These are phyloP conservation scores for Daedalea quercina DNA, from an alignment of 768 basidiomycete species.

Conservation along the genomic window DNA sequence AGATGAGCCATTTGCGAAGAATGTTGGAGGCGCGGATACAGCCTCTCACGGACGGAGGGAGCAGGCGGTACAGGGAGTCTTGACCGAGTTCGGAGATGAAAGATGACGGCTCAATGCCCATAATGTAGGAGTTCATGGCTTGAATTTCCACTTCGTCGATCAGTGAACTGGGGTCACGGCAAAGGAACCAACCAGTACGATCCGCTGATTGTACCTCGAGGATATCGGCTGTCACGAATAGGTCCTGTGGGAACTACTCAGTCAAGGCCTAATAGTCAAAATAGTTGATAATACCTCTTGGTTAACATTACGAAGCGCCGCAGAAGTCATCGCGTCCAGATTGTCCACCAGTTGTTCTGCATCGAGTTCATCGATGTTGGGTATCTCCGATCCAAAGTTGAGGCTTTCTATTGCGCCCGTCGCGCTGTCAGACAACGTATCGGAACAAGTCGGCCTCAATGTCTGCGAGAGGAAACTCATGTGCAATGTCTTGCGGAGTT, in stretches of 20 bases:
- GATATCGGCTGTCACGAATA: conserved; percentile 70
- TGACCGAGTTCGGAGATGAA: conserved; percentile 65
- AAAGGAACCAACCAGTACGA: conserved; percentile 71
- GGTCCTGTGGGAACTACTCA: conserved; percentile 42
- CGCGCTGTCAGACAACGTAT: conserved; percentile 3
- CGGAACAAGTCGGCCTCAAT: conserved; percentile 40
- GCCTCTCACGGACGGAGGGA: conserved; percentile 70
- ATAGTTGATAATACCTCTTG: conserved; percentile 53
- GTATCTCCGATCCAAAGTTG: conserved; percentile 17
- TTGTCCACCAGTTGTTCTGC: conserved; percentile 63
- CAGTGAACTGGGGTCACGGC: conserved; percentile 43
- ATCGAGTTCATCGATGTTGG: conserved; percentile 21
- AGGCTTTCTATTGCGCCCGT: not conserved
- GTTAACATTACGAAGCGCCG: conserved; percentile 69
- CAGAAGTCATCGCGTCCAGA: conserved; percentile 68
- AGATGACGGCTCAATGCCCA: conserved; percentile 65
- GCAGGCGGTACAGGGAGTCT: conserved; percentile 64
- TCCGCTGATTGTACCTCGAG: conserved; percentile 79
- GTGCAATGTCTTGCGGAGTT: conserved; percentile 35
- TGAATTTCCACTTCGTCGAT: conserved; percentile 74
- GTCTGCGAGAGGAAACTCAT: conserved; percentile 48
- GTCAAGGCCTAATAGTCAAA: not conserved
- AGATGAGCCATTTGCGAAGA: conserved; percentile 73
- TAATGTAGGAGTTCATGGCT: conserved; percentile 66
- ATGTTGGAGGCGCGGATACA: conserved; percentile 73